Evolutionary conservation across 306 rosid species (phyloP), one percentile per base, ranked within the genome.

Genomic region (Trichosanthes truncata): DNA sequence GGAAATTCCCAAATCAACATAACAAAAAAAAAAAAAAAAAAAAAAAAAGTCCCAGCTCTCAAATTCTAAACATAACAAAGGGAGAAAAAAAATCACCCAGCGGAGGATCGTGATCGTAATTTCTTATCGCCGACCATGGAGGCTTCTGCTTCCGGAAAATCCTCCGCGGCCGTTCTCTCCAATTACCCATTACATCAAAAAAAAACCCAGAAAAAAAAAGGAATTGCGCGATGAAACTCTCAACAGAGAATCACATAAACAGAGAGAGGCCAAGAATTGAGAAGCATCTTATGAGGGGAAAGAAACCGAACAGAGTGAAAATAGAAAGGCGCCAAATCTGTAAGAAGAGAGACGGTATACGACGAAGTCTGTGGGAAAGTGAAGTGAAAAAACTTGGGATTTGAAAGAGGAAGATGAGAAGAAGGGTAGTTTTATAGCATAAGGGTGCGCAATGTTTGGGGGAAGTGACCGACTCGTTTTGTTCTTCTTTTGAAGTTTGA

Each of bases 141-240:
- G 90, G 83, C 78, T 83, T 88, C 77, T 68, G 86, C 56, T 75
- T 85, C 72, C 88, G 91, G 79, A 72, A 85, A 82, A 72, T 35
- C 68, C 95, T 83, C 35, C 95, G 90, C 5, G 81, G 80, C 43
- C 92, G 92, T 77, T 89, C 53, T 31, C 80, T 81, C 98, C 98
- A 91, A 56, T 85, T 93, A 6, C 98, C 97, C 98, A 93, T 93
- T 79, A 81, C 55, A 55, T 68, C 36, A 62, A 62, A 62, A 49
- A 41, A 81, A 60, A 29, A 36, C 57, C 41, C 17, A 31, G 71
- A 21, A 48, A 49, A 31, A 25, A 46, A 18, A 72, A 80, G 10
- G 43, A 49, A 49, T 48, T 18, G 23, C 1, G 57, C 56, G 3
- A 13, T 6, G 31, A 72, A 6, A 46, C 5, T 11, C 35, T 41